Evolutionary conservation across 495 filamentous ascomycete genomes (phyloP), one percentile per base, ranked within the genome.

Genomic region (Daldinia vernicosa): DNA sequence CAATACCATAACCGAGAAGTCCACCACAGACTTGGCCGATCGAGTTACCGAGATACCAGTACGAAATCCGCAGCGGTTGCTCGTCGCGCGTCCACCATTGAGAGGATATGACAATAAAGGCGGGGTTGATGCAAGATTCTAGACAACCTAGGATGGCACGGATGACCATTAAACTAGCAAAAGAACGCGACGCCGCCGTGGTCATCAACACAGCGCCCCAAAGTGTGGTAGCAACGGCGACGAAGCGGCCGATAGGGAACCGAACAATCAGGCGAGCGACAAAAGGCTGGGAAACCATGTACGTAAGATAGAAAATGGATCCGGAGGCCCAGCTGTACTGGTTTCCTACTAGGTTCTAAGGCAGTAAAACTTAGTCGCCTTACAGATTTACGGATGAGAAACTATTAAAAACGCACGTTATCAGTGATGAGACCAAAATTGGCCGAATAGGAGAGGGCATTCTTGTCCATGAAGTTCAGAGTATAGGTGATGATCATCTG

Each of bases 391-490:
- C 19, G 14, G 33, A 19, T 33, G 54, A 60, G 35, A 24, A 24
- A 51, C 32, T 39, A 53, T 30, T 28, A 17, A 55, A 45, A 8
- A 60, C 67, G 28, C 39, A 70, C 67, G 32, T 71, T 71, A 51
- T 71, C 62, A 0, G 56, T 43, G 37, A 15, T 60, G n/a, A 70
- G 61, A 19, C 67, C 67, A 57, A 70, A 70, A 27, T 70, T 70
- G 35, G 61, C 61, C 32, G 85, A 85, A 66, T 86, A 88, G 4
- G 84, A 87, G 6, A 88, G 73, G 3, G 87, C 86, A 11, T 83
- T 79, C 60, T 89, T 88, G 74, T 89, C 87, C 72, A 89, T 84
- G 68, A 84, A 88, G 60, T 87, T 85, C 35, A 89, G 73, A 17
- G 67, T 70, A 43, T 70, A 70, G 14, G 54, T 64, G 27, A 60